Base-by-base conservation (phyloP, 163 green algal species). In the Trebouxiophyceae sp. region DNA sequence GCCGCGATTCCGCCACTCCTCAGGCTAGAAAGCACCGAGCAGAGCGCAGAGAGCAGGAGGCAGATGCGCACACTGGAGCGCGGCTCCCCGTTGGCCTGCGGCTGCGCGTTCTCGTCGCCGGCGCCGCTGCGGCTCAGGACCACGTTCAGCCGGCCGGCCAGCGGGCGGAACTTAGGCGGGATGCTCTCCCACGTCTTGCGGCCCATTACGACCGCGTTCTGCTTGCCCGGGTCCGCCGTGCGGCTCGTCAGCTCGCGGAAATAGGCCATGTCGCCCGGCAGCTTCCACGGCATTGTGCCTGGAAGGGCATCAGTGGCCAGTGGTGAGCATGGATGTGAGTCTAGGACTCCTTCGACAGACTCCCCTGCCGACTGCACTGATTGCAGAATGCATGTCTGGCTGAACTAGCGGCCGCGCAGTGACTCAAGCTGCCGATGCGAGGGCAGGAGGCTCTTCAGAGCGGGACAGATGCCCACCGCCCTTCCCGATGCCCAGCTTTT, bases 141-240 rank as follows among this genome's bases (percentile, higher is more conserved):
- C 31, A 99, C 84, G 81, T 99, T 99, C 4, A 98, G 62, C 22
- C 95, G 81, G 4, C 90, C 90, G 2, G 81, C 69, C 6, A 99
- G 79, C 1, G 95, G 95, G 0, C 91, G 73, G 75, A 96, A 97
- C 57, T 95, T 95, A 4, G 61, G 34, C 0, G 95, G 95, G 33
- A 99, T 96, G 23, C 81, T 94, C 32, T 98, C 87, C 89, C 92
- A 99, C 0, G 95, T 99, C 56, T 89, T 93, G 16, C 94, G 80
- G 5, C 59, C 56, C 54, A 59, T 64, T 8, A 97, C 87, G 19
- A 96, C 86, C 1, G 82, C 90, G 62, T 99, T 99, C 56, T 80
- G 73, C 67, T 88, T 89, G 50, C 29, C 34, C 26, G 67, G 54
- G 44, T 67, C 57, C 30, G 50, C 55, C 4, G 87, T 92, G 0